Conservation (phyloP, 768 basidiomycete species). For the Lentinula edodes region DNA sequence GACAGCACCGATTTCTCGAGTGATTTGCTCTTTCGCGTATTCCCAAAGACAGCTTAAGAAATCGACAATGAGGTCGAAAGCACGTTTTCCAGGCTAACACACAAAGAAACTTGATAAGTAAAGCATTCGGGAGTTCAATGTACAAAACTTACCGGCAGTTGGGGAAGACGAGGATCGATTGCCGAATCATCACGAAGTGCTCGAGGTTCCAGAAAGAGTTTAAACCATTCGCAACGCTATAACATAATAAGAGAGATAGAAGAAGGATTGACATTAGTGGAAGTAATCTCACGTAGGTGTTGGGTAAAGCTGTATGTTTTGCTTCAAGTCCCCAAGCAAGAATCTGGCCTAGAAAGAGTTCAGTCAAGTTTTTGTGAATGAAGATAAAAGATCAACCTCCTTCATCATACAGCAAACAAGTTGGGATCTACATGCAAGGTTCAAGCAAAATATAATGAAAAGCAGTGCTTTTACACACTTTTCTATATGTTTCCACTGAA, state of each 20-base stretch:
- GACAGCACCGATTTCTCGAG: constrained; percentile 79
- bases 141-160: constrained; percentile 56
- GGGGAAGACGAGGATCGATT: constrained; percentile 74
- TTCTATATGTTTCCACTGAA: constrained; percentile 80
- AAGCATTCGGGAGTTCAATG: background rate
- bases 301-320: constrained; percentile 66
- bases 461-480: constrained; percentile 32
- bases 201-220: constrained; percentile 79
- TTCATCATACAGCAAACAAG: constrained; percentile 79
- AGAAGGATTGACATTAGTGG: background rate
- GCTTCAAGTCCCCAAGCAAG: constrained; percentile 86
- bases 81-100: constrained; percentile 63
- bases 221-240: constrained; percentile 61
- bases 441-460: constrained; percentile 6
- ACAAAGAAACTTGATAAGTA: constrained; percentile 3
- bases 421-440: constrained; percentile 47
- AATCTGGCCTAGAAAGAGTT: constrained; percentile 44
- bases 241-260: background rate
- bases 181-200: constrained; percentile 67
- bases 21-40: constrained; percentile 83
- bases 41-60: constrained; percentile 83
- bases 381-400: background rate
- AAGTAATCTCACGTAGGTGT: constrained; percentile 30
- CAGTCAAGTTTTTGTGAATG: background rate
- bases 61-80: constrained; percentile 77